These are phyloP conservation scores for Herpotrichia juniperi DNA, from an alignment of 2,329 filamentous ascomycete genomes.

Conservation along the genomic window DNA sequence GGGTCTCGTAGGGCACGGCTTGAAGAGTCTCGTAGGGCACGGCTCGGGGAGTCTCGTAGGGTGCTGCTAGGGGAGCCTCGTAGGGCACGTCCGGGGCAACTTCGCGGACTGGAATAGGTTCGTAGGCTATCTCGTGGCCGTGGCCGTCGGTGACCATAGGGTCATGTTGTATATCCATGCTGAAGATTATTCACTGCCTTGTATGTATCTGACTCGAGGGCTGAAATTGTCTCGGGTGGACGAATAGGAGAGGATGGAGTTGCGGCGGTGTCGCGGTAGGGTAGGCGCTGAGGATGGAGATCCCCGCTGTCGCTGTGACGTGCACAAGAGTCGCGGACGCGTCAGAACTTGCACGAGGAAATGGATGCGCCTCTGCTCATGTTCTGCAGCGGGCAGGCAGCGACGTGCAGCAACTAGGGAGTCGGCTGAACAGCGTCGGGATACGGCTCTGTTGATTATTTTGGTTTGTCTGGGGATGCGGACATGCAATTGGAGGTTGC, in stretches of 20 bases:
- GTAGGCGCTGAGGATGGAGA: constrained; percentile 24
- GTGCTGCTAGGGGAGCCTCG: background rate
- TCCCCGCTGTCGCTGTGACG: constrained; percentile 32
- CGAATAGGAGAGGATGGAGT: constrained; percentile 32
- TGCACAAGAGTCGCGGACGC: constrained; percentile 32
- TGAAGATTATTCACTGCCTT: constrained; percentile 12
- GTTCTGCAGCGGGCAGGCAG: constrained; percentile 11
- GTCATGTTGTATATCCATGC: constrained; percentile 13
- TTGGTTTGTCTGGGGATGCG: constrained; percentile 20
- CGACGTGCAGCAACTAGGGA: constrained; percentile 12
- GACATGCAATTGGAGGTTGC: constrained; percentile 6
- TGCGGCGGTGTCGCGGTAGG: constrained; percentile 10
- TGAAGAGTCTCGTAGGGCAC: background rate
- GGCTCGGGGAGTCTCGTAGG: background rate
- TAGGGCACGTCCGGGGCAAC: background rate
- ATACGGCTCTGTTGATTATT: constrained; percentile 18
- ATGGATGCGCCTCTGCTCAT: constrained; percentile 8
- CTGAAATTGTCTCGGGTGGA: constrained; percentile 19
- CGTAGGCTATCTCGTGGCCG: background rate
- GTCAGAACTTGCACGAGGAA: constrained; percentile 27
- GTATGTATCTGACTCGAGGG: constrained; percentile 22
- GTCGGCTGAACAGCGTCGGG: background rate
- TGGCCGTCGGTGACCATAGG: constrained; percentile 4
- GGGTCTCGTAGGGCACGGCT: background rate
- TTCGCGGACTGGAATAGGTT: background rate